Evolutionary conservation across 139 green algal species (phyloP).

Genomic region (Deuterostichococcus epilithicus): DNA sequence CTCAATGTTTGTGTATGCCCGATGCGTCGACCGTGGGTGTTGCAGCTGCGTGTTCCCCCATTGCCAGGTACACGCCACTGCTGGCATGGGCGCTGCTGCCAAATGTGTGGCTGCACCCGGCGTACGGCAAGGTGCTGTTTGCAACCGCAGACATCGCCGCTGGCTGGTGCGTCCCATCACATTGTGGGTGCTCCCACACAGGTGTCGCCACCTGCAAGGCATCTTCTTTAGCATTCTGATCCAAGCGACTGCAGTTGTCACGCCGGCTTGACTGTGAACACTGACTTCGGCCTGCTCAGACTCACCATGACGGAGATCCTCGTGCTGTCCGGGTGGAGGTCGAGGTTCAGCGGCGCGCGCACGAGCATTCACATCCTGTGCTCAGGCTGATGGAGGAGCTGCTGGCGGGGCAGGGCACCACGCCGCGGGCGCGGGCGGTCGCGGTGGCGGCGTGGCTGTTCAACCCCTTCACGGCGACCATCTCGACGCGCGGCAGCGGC

Average conservation of each 20-base stretch:
- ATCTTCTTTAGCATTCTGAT: not conserved
- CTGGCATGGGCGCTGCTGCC: constrained; percentile 78
- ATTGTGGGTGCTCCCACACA: not conserved
- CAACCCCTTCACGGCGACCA: constrained; percentile 89
- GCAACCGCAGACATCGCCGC: constrained; percentile 59
- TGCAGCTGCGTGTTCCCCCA: too few species aligned
- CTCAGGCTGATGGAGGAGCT: constrained; percentile 43
- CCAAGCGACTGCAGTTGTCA: not conserved
- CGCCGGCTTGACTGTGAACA: not conserved
- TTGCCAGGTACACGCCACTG: constrained; percentile 93
- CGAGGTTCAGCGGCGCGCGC: too few species aligned
- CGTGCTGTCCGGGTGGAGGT: too few species aligned
- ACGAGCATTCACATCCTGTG: too few species aligned
- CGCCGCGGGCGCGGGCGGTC: not conserved
- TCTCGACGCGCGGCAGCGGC: constrained; percentile 87
- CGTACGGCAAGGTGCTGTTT: constrained; percentile 89
- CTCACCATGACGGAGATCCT: too few species aligned
- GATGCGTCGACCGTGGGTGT: constrained; percentile 51
- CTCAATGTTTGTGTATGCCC: constrained; percentile 33
- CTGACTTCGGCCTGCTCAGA: too few species aligned
- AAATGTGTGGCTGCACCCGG: constrained; percentile 65
- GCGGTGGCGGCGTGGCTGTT: constrained; percentile 77
- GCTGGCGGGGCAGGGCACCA: constrained; percentile 5
- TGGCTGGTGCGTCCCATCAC: constrained; percentile 26
- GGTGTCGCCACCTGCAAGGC: not conserved